Conservation (phyloP, 75 land plant genomes). For the Pinus taeda region DNA sequence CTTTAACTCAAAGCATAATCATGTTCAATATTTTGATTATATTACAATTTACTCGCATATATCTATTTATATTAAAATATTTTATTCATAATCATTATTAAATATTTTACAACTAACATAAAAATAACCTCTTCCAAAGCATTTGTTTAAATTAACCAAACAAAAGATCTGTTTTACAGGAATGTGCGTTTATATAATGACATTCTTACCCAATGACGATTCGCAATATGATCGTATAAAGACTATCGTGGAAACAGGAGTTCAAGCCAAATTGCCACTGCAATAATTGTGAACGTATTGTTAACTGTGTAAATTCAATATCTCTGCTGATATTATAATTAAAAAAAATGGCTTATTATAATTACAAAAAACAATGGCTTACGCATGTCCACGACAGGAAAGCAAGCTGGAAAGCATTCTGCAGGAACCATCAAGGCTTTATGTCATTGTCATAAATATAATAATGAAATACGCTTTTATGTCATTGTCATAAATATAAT, state of each 20-base stretch:
- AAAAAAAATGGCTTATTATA: no score
- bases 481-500: no score
- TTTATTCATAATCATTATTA: no score
- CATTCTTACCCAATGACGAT: conserved; percentile 23
- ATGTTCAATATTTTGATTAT: no score
- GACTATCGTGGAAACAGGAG: conserved; percentile 35
- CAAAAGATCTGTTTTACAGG: neutral
- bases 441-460: neutral
- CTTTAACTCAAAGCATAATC: neutral
- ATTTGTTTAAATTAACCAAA: no score
- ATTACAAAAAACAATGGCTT: conserved; percentile 6
- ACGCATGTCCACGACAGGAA: conserved; percentile 64
- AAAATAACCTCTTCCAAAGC: no score
- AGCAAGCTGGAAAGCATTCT: conserved; percentile 78
- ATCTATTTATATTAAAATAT: no score
- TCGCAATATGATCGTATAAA: conserved; percentile 12
- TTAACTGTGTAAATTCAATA: neutral
- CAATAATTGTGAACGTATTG: neutral
- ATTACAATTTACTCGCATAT: no score
- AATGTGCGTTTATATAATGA: neutral
- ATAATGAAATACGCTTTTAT: no score
- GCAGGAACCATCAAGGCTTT: neutral
- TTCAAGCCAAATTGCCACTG: conserved; percentile 31
- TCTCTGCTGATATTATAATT: neutral
- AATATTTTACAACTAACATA: no score